These are phyloP conservation scores for Pythium rhizo-oryzae DNA, from an alignment of 352 stramenopile genomes.

Conservation along the genomic window DNA sequence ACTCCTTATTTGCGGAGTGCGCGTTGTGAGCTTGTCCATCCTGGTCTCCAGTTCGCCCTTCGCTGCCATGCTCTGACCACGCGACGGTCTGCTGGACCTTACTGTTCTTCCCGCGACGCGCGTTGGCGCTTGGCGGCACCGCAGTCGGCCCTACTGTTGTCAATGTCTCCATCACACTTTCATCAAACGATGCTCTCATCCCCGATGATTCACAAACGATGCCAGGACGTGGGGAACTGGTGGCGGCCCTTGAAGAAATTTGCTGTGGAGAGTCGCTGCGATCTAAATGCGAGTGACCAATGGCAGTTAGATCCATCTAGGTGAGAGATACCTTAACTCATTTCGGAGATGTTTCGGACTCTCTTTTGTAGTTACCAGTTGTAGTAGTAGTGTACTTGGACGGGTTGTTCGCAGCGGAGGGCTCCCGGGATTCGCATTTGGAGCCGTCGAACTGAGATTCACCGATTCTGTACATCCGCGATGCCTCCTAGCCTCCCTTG, in stretches of 20 bases:
- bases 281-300: not conserved
- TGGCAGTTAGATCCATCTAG: not conserved
- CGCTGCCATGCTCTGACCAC: constrained; percentile 29
- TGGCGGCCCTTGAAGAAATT: not conserved
- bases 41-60: not conserved
- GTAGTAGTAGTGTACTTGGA: constrained; percentile 30
- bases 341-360: constrained; percentile 8
- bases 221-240: too few species aligned
- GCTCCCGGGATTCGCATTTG: not conserved
- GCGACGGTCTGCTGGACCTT: constrained; percentile 24
- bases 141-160: constrained; percentile 23
- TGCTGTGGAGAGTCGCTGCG: not conserved
- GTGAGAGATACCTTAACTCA: not conserved
- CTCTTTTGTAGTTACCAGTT: constrained; percentile 29
- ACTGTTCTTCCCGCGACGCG: constrained; percentile 8
- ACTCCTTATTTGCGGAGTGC: not conserved
- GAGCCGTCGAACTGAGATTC: constrained; percentile 8
- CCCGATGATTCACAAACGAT: not conserved
- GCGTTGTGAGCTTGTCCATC: not conserved
- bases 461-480: constrained; percentile 6
- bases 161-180: constrained; percentile 28
- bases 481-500: not conserved
- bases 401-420: constrained; percentile 4
- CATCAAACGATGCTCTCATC: constrained; percentile 24
- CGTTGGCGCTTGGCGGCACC: constrained; percentile 1